These are phyloP conservation scores for Grammothele lineata DNA, from an alignment of 768 basidiomycete species.

Conservation along the genomic window DNA sequence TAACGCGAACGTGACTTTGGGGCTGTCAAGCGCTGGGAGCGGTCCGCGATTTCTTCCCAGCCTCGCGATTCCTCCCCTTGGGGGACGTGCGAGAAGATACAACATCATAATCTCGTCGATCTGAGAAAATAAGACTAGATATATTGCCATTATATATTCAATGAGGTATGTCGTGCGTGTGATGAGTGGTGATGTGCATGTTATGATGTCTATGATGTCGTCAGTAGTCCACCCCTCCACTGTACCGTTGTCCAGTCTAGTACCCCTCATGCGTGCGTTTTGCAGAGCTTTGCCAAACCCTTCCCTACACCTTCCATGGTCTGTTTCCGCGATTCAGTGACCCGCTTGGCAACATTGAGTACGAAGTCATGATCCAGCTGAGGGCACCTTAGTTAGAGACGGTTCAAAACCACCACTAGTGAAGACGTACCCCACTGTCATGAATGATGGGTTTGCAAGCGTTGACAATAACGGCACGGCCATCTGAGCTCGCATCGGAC, in stretches of 20 bases:
- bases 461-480: slow-evolving; percentile 48
- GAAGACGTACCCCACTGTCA: slow-evolving; percentile 30
- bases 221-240: slow-evolving; percentile 6
- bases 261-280: slow-evolving; percentile 26
- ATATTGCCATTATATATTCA: slow-evolving; percentile 9
- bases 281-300: slow-evolving; percentile 54
- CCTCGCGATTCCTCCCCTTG: too few relatives aligned
- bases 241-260: background rate
- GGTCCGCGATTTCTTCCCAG: too few relatives aligned
- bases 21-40: too few relatives aligned
- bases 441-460: slow-evolving; percentile 41
- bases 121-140: background rate
- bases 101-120: background rate
- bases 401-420: background rate
- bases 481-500: slow-evolving; percentile 46
- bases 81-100: too few relatives aligned
- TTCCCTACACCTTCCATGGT: slow-evolving; percentile 69
- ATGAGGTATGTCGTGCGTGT: background rate
- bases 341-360: slow-evolving; percentile 54
- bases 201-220: slow-evolving; percentile 5
- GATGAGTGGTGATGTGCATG: slow-evolving; percentile 18
- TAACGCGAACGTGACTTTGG: slow-evolving; percentile 9
- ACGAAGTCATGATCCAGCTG: slow-evolving; percentile 67
- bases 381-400: slow-evolving; percentile 2
- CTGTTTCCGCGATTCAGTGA: slow-evolving; percentile 68